These are phyloP conservation scores for Phlebiopsis flavidoalba DNA, from an alignment of 768 basidiomycete species.

Conservation along the genomic window DNA sequence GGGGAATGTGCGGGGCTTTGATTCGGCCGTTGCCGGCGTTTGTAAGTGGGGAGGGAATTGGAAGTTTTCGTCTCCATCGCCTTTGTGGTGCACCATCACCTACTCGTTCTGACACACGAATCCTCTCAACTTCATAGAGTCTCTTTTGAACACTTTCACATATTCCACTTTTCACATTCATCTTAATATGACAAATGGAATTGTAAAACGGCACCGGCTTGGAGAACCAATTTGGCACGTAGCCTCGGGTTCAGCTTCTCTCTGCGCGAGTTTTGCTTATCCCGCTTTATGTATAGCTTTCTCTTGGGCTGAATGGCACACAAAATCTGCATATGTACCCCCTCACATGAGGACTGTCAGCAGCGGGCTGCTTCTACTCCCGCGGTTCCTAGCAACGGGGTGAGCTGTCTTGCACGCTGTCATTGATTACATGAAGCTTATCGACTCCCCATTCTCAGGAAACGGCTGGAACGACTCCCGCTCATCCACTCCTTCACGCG, in stretches of 20 bases:
- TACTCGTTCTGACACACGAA: constrained; percentile 24
- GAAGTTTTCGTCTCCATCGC: constrained; percentile 23
- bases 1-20: background rate
- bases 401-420: constrained; percentile 27
- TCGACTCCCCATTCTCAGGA: constrained; percentile 32
- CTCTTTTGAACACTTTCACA: constrained; percentile 10
- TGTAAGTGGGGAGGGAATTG: constrained; percentile 18
- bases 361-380: constrained; percentile 76
- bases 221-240: constrained; percentile 70
- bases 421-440: constrained; percentile 10
- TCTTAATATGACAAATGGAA: constrained; percentile 87
- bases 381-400: constrained; percentile 42
- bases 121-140: constrained; percentile 27
- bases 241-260: background rate
- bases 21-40: constrained; percentile 14
- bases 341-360: constrained; percentile 80
- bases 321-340: constrained; percentile 81
- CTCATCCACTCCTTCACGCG: constrained; percentile 50
- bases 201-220: constrained; percentile 75
- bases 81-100: constrained; percentile 31
- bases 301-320: constrained; percentile 63
- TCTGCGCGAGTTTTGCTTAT: constrained; percentile 1
- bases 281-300: constrained; percentile 39
- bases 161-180: constrained; percentile 27
- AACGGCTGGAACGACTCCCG: constrained; percentile 75